Percentiles rank a stretch among this genome's conserved stretches.
Evolutionary conservation across 441 rosid genomes (phyloP).

Genomic region (Populus tomentosa): DNA sequence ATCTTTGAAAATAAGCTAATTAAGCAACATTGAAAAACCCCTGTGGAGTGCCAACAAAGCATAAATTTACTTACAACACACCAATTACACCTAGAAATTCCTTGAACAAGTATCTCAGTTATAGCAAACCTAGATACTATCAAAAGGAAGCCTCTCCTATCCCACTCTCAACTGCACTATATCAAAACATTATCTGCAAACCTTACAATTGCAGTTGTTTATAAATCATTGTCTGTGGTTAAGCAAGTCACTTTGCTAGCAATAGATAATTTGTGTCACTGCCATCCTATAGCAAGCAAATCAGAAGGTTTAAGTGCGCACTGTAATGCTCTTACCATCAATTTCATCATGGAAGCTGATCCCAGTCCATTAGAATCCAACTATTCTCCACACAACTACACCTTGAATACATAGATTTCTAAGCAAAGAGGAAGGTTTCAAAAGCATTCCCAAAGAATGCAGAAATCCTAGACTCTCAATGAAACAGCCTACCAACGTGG

Average conservation of each 20-base stretch:
- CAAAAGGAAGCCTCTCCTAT: not conserved
- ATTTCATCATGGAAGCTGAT: not conserved
- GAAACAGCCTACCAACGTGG: not conserved
- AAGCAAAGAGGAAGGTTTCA: not conserved
- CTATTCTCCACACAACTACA: not conserved
- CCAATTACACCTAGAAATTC: not conserved
- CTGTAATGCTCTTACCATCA: not conserved
- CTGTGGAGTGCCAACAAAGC: not conserved
- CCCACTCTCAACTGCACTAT: not conserved
- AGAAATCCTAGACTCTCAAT: not conserved
- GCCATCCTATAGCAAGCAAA: not conserved
- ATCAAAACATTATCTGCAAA: not conserved
- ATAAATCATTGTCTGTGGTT: not conserved
- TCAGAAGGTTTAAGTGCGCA: not conserved
- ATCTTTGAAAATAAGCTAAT: not conserved
- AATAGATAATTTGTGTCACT: not conserved
- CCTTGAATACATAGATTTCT: not conserved
- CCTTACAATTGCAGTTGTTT: not conserved
- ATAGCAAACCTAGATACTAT: not conserved
- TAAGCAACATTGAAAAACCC: not conserved
- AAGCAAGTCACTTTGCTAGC: not conserved
- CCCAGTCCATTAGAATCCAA: not conserved
- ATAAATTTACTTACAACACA: not conserved
- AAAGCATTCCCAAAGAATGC: not conserved
- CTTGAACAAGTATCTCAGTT: not conserved